Percentiles rank a stretch among this genome's conserved stretches.
Evolutionary conservation across 2,329 filamentous ascomycete genomes (phyloP).

Genomic region (Dactylellina cionopaga): DNA sequence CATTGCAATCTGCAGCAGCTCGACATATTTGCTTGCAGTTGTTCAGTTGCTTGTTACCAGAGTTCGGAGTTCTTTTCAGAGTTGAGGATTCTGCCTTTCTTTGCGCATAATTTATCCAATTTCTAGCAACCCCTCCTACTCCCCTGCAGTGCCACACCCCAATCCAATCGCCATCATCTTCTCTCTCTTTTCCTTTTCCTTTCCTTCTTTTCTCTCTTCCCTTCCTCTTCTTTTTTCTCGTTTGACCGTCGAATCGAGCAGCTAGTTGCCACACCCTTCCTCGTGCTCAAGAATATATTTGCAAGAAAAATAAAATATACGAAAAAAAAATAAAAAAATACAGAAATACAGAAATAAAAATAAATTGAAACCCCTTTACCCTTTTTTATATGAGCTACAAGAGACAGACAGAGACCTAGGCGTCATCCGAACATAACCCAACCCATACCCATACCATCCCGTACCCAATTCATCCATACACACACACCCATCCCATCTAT

Average conservation of each 20-base stretch:
- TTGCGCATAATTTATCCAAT: constrained; percentile 23
- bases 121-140: neutral
- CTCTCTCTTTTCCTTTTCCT: neutral
- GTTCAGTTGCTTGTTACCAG: neutral
- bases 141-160: neutral
- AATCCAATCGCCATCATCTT: neutral
- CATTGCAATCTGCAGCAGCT: no score
- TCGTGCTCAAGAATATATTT: neutral
- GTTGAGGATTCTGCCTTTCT: neutral
- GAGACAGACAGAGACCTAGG: neutral
- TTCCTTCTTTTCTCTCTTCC: neutral
- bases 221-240: neutral
- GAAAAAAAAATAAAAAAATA: no score
- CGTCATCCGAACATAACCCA: constrained; percentile 8
- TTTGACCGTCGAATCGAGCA: neutral
- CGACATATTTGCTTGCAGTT: neutral
- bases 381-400: constrained; percentile 7
- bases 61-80: neutral
- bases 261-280: neutral
- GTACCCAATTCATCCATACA: neutral
- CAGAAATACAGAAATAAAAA: neutral
- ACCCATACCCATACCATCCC: no score
- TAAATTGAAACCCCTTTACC: neutral
- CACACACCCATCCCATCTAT: neutral
- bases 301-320: no score